phyloP scores from a whole-genome alignment of 2,329 filamentous ascomycete species.

The Diplodia sapinea region DNA sequence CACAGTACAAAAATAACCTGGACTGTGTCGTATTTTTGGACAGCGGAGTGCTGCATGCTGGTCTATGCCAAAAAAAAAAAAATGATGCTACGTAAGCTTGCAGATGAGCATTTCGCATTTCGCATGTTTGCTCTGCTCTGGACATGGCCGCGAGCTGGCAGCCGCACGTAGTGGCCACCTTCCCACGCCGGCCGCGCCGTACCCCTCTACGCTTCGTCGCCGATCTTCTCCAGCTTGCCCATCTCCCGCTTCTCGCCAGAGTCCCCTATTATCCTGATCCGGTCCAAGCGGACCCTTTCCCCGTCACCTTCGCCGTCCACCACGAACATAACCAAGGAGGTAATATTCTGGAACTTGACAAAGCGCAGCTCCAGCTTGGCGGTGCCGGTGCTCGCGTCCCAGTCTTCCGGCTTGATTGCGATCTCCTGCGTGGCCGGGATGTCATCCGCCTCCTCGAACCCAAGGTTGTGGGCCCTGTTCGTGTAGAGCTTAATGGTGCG shows the following conservation, averaged over 20 bases:
- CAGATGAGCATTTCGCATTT: constrained; percentile 31
- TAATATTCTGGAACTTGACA: constrained; percentile 97
- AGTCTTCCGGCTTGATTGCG: constrained; percentile 75
- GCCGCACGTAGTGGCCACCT: not conserved
- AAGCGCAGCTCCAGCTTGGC: constrained; percentile 72
- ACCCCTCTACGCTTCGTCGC: constrained; percentile 61
- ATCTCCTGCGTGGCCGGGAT: constrained; percentile 80
- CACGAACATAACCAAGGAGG: constrained; percentile 84
- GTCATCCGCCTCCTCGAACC: constrained; percentile 93
- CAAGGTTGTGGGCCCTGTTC: constrained; percentile 87
- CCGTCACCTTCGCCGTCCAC: constrained; percentile 79
- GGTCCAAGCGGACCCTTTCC: constrained; percentile 84
- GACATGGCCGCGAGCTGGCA: constrained; percentile 6
- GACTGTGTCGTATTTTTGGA: constrained; percentile 20
- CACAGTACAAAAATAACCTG: not conserved
- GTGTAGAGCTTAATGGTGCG: constrained; percentile 83
- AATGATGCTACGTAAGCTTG: constrained; percentile 25
- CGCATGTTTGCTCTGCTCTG: constrained; percentile 24
- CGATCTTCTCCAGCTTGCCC: constrained; percentile 95
- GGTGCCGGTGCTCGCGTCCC: constrained; percentile 63
- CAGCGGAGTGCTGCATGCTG: constrained; percentile 19
- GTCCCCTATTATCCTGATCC: constrained; percentile 82
- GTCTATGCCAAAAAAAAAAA: constrained; percentile 20
- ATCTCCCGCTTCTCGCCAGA: constrained; percentile 88
- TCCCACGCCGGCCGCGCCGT: constrained; percentile 1